Percentiles rank a stretch among this genome's conserved stretches.
phyloP scores from a whole-genome alignment of 805 yeast species.

The Yarrowia phangngaensis region DNA sequence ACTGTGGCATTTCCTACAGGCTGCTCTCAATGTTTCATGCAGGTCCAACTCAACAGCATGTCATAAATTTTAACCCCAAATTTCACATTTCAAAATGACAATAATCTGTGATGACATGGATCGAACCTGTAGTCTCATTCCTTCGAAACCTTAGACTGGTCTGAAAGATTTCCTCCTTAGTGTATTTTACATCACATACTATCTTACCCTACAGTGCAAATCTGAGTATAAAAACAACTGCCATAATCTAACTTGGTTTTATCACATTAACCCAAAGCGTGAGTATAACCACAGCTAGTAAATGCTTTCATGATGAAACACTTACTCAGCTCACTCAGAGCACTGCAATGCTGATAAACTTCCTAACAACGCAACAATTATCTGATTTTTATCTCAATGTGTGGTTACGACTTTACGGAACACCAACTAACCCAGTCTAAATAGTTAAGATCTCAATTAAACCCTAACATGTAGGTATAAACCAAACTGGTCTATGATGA shows the following conservation, averaged over 20 bases:
- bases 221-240: neutral
- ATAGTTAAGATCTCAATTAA: neutral
- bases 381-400: neutral
- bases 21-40: too few relatives aligned
- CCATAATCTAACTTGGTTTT: too few relatives aligned
- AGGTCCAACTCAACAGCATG: too few relatives aligned
- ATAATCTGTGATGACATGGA: too few relatives aligned
- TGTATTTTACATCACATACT: too few relatives aligned
- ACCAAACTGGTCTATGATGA: slow-evolving; percentile 17
- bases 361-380: slow-evolving; percentile 25
- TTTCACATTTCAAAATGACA: too few relatives aligned
- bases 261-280: slow-evolving; percentile 1
- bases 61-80: too few relatives aligned
- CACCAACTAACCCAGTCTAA: slow-evolving; percentile 15
- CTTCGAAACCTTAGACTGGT: too few relatives aligned
- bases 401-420: neutral
- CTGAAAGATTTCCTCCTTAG: too few relatives aligned
- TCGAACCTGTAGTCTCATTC: too few relatives aligned
- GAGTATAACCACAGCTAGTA: neutral
- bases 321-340: slow-evolving; percentile 27
- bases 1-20: too few relatives aligned
- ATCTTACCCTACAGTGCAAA: too few relatives aligned
- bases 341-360: slow-evolving; percentile 22
- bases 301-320: slow-evolving; percentile 7
- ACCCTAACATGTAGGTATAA: neutral